Evolutionary conservation across 768 basidiomycete species (phyloP).

Genomic region (Cyclocybe cylindracea): DNA sequence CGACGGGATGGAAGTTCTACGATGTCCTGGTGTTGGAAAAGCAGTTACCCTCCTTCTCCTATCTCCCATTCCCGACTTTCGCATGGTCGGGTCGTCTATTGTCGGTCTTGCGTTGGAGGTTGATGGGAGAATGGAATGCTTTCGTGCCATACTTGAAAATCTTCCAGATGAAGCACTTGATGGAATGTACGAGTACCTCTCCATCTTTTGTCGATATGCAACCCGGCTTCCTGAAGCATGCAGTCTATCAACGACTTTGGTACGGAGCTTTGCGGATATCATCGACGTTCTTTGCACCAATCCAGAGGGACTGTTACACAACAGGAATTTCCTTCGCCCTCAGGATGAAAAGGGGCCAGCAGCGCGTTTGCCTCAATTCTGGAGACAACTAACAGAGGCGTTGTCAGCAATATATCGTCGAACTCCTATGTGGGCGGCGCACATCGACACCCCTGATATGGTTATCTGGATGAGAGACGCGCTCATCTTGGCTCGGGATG

Average conservation of each 20-base stretch:
- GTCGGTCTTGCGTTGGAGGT: conserved; percentile 86
- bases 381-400: conserved; percentile 80
- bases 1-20: conserved; percentile 56
- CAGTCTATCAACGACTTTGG: conserved; percentile 84
- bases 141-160: conserved; percentile 74
- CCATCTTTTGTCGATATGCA: conserved; percentile 64
- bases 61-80: conserved; percentile 78
- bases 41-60: conserved; percentile 70
- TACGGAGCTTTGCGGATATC: conserved; percentile 90
- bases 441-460: conserved; percentile 84
- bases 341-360: conserved; percentile 46
- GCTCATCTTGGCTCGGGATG: conserved; percentile 86
- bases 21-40: conserved; percentile 54
- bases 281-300: conserved; percentile 83
- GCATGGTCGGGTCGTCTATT: conserved; percentile 75
- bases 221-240: conserved; percentile 79
- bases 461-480: conserved; percentile 98
- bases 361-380: conserved; percentile 65
- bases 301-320: conserved; percentile 70
- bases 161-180: conserved; percentile 65
- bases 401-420: conserved; percentile 83
- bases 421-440: conserved; percentile 81
- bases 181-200: conserved; percentile 71
- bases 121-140: conserved; percentile 87
- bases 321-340: conserved; percentile 48